A percentile compares a stretch with the other conserved stretches of the same genome.
Evolutionary conservation across 768 basidiomycete genomes (phyloP).

Genomic region (Tricholoma matsutake): DNA sequence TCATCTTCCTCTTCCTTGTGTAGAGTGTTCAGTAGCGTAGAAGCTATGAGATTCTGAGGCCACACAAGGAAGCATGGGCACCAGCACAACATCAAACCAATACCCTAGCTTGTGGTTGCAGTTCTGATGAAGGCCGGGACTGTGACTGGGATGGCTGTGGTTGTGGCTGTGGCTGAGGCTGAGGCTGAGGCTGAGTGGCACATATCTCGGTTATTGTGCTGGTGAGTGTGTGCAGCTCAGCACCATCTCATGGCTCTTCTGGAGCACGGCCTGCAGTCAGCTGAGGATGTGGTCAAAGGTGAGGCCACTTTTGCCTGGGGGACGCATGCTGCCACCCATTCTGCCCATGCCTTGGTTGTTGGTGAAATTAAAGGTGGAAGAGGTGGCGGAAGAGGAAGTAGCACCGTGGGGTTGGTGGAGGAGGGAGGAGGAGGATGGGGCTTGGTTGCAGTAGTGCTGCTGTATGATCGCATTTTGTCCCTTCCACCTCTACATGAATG

Average conservation of each 20-base stretch:
- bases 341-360: conserved; percentile 57
- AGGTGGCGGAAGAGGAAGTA: not conserved
- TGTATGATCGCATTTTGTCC: conserved; percentile 7
- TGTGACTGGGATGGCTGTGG: conserved; percentile 17
- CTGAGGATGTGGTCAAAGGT: too few species aligned
- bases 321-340: conserved; percentile 68
- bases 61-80: conserved; percentile 93
- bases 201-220: conserved; percentile 83
- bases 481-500: too few species aligned
- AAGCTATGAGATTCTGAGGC: conserved; percentile 92
- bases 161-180: conserved; percentile 15
- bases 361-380: conserved; percentile 19
- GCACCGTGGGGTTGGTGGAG: conserved; percentile 1
- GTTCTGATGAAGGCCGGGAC: conserved; percentile 16
- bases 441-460: conserved; percentile 34
- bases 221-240: conserved; percentile 76
- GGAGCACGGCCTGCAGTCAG: conserved; percentile 91
- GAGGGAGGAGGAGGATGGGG: conserved; percentile 13
- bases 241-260: conserved; percentile 94
- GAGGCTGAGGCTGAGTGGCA: conserved; percentile 20
- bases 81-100: too few species aligned
- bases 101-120: conserved; percentile 58
- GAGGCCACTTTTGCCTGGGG: conserved; percentile 78
- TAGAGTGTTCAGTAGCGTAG: conserved; percentile 91
- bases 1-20: conserved; percentile 90